Percentiles rank a stretch among this genome's conserved stretches.
Evolutionary conservation across 441 rosid genomes (phyloP).

Genomic region (Populus hybrid): DNA sequence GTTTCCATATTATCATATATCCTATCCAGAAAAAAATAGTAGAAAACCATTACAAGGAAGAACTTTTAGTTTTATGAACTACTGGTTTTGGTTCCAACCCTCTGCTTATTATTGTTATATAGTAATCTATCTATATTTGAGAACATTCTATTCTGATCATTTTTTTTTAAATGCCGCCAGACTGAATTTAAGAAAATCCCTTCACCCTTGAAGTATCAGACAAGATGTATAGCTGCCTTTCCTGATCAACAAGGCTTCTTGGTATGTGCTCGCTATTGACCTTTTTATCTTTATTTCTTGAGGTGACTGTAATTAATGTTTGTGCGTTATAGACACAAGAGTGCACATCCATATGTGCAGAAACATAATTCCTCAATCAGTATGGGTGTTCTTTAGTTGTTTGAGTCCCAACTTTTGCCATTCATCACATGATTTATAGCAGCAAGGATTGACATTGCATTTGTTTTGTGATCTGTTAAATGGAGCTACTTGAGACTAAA

Average conservation of each 20-base stretch:
- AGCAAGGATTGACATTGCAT: not conserved
- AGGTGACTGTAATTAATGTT: not conserved
- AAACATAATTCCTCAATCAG: not conserved
- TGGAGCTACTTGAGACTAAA: not conserved
- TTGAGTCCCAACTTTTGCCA: not conserved
- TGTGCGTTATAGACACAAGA: not conserved
- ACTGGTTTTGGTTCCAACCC: not conserved
- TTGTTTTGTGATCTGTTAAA: not conserved
- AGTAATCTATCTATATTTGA: not conserved
- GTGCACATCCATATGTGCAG: not conserved
- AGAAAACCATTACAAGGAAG: not conserved
- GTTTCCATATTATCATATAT: not conserved
- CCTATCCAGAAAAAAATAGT: not conserved
- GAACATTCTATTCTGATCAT: not conserved
- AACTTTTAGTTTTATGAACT: not conserved
- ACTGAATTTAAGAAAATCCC: conserved; percentile 76
- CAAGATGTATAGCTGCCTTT: conserved; percentile 94
- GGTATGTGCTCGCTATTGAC: conserved; percentile 43
- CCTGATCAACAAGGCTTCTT: conserved; percentile 98
- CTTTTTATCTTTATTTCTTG: not conserved
- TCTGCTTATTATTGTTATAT: not conserved
- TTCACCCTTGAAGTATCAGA: conserved; percentile 95
- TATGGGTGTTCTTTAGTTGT: not conserved
- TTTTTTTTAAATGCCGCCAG: conserved; percentile 34
- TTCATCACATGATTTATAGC: not conserved